phyloP scores from a whole-genome alignment of 2,329 filamentous ascomycete species.

The Hypoxylon sp. region DNA sequence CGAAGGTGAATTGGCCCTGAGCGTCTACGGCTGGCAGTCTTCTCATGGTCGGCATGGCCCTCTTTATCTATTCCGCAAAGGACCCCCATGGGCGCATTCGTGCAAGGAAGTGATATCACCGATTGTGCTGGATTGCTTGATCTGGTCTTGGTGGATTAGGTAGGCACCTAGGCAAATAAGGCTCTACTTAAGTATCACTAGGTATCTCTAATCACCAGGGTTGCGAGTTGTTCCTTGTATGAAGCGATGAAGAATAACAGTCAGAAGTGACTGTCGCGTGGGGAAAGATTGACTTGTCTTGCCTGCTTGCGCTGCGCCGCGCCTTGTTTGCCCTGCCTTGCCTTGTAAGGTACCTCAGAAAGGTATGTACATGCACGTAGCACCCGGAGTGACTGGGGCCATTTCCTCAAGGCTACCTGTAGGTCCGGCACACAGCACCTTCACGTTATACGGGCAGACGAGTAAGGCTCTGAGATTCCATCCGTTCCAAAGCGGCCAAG shows the following conservation, averaged over 20 bases:
- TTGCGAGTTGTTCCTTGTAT: background rate
- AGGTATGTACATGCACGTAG: too few relatives aligned
- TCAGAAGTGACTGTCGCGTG: background rate
- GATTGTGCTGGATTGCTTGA: background rate
- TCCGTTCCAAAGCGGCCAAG: too few relatives aligned
- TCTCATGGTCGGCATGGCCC: constrained; percentile 37
- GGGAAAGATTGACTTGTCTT: background rate
- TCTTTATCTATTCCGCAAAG: constrained; percentile 40
- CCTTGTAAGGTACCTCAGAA: too few relatives aligned
- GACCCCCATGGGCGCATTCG: constrained; percentile 39
- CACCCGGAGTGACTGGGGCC: background rate
- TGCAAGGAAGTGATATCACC: background rate
- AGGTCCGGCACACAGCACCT: too few relatives aligned
- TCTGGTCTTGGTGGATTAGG: background rate
- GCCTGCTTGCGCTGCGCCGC: background rate
- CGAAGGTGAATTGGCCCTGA: constrained; percentile 15
- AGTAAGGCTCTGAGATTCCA: background rate
- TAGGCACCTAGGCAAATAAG: background rate
- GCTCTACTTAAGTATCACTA: background rate
- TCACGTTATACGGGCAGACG: too few relatives aligned
- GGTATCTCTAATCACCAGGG: background rate
- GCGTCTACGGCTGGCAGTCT: constrained; percentile 23
- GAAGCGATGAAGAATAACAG: background rate
- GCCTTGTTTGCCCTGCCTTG: background rate
- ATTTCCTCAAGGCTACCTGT: background rate